These are phyloP conservation scores for Podila horticola DNA, from an alignment of 192 early-diverging fungal species.

Conservation along the genomic window DNA sequence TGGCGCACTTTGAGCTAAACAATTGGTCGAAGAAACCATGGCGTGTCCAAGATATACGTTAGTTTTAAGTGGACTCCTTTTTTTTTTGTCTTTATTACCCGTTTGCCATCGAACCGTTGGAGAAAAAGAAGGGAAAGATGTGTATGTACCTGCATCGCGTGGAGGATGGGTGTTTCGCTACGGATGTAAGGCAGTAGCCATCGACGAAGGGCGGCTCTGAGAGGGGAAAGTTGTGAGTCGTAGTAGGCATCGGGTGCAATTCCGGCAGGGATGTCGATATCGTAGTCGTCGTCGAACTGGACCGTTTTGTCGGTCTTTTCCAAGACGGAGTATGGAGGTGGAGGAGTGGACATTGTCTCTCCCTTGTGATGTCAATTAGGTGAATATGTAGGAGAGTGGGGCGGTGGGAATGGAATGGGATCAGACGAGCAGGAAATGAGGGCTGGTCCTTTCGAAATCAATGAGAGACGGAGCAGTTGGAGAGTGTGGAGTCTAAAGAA, in stretches of 20 bases:
- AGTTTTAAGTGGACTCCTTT: no score
- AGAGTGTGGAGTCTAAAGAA: not conserved
- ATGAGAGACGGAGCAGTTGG: not conserved
- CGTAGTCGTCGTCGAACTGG: conserved; percentile 30
- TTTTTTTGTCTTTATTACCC: no score
- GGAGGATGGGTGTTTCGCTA: conserved; percentile 57
- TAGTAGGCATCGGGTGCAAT: conserved; percentile 54
- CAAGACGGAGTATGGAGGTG: not conserved
- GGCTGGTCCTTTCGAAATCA: not conserved
- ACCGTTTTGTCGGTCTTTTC: not conserved
- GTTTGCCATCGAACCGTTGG: not conserved
- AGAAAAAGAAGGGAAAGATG: not conserved
- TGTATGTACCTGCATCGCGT: conserved; percentile 62
- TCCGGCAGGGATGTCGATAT: conserved; percentile 50
- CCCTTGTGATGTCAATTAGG: not conserved
- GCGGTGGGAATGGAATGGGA: not conserved
- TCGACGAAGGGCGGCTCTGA: conserved; percentile 54
- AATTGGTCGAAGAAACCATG: no score
- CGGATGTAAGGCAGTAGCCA: conserved; percentile 56
- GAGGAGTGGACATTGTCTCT: not conserved
- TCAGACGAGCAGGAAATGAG: not conserved
- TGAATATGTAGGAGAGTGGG: not conserved
- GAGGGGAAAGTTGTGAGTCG: conserved; percentile 56
- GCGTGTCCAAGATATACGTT: no score
- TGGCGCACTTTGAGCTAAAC: conserved; percentile 54